Evolutionary conservation across 345 rosid species (phyloP).

Genomic region (Bruguiera parviflora): DNA sequence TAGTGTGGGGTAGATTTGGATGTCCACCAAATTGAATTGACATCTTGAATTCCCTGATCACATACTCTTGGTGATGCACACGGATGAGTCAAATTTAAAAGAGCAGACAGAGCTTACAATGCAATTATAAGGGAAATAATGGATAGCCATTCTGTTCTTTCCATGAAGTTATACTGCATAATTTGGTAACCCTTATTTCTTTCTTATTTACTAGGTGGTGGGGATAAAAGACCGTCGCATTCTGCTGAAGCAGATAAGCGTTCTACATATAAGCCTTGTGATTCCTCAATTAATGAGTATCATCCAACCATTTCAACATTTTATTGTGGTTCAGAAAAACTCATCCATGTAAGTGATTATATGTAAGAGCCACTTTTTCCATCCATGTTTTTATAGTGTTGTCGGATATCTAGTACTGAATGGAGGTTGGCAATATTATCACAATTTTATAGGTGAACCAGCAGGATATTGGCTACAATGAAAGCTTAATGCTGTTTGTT

Average conservation of each 20-base stretch:
- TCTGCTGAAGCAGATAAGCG: slow-evolving; percentile 37
- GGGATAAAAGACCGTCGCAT: slow-evolving; percentile 18
- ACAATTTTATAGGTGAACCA: slow-evolving; percentile 31
- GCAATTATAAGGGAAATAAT: not conserved
- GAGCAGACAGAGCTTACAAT: not conserved
- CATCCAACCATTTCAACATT: slow-evolving; percentile 22
- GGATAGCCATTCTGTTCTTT: not conserved
- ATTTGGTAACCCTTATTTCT: not conserved
- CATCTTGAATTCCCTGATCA: too few relatives aligned
- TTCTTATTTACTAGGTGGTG: slow-evolving; percentile 25
- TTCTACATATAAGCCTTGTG: slow-evolving; percentile 35
- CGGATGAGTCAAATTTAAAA: not conserved
- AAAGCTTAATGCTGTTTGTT: slow-evolving; percentile 43
- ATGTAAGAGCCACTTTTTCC: not conserved
- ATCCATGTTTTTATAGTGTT: slow-evolving; percentile 1
- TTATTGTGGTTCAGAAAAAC: slow-evolving; percentile 18
- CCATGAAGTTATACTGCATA: not conserved
- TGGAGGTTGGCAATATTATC: not conserved
- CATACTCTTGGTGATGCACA: too few relatives aligned
- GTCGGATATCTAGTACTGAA: not conserved
- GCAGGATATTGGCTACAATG: slow-evolving; percentile 31
- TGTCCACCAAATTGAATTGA: too few relatives aligned
- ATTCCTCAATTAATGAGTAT: slow-evolving; percentile 17
- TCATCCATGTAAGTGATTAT: slow-evolving; percentile 36
- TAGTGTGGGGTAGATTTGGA: too few relatives aligned